These are phyloP conservation scores for Lentinula novae-zelandiae DNA, from an alignment of 1,284 basidiomycete species.

Conservation along the genomic window DNA sequence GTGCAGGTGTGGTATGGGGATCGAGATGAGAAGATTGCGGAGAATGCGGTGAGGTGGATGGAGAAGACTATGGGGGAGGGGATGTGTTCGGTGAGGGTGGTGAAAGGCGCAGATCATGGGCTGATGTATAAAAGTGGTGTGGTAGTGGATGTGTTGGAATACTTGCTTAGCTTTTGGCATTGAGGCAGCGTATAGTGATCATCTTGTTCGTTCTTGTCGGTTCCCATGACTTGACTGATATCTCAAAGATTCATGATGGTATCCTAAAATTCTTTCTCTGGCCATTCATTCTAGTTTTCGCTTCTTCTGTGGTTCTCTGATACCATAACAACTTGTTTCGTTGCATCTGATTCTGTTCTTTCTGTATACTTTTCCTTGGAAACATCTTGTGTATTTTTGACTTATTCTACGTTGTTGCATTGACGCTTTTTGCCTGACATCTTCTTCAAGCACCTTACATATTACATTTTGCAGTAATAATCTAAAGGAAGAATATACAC, in stretches of 20 bases:
- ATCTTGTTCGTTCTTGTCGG: background rate
- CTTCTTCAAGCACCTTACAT: background rate
- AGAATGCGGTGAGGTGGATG: constrained; percentile 89
- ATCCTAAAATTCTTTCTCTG: background rate
- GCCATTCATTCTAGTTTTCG: background rate
- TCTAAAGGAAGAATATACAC: background rate
- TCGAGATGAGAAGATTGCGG: constrained; percentile 88
- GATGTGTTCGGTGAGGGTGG: constrained; percentile 74
- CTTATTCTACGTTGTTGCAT: background rate
- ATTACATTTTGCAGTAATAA: background rate
- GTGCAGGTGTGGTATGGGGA: constrained; percentile 93
- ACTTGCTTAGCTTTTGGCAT: constrained; percentile 58
- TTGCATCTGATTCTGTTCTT: background rate
- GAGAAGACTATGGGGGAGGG: constrained; percentile 78
- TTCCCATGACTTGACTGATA: background rate
- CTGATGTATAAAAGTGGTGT: constrained; percentile 89
- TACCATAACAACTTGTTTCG: background rate
- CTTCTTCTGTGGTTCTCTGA: background rate
- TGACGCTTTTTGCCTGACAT: background rate
- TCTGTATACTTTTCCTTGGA: background rate
- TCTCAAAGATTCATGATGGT: background rate
- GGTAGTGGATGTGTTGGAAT: constrained; percentile 86
- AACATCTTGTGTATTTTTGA: background rate
- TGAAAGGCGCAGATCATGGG: constrained; percentile 86
- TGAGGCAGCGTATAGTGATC: constrained; percentile 4